Evolutionary conservation across 352 stramenopile species (phyloP), one percentile per base, ranked within the genome.

Genomic region (Phytopythium mirpurense): DNA sequence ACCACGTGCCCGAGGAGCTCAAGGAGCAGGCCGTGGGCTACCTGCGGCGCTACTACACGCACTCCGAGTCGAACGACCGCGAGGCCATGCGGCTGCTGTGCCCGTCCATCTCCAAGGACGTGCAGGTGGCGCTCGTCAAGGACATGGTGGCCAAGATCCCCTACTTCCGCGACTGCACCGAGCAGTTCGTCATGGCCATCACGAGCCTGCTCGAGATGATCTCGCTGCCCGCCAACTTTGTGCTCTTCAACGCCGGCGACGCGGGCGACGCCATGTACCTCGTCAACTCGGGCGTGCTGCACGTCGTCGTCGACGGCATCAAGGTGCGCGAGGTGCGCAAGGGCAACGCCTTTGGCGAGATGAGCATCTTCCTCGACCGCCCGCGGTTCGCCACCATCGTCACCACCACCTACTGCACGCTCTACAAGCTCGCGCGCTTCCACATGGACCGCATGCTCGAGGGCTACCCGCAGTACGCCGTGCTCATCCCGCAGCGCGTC

Each of bases 191-290:
- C 41, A 68, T 80, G 36, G 78, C 76, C 5, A 56, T 87, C 29
- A 86, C 78, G 0, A 86, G 74, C 52, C 32, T 87, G 24, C 67
- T 90, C 6, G 73, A 87, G 40, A 68, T 86, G 60, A 69, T 82
- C 18, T 86, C 76, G 14, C 55, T 90, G 8, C 76, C 78, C 7
- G 76, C 75, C 0, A 69, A 70, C 14, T 70, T 76, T 16, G 37
- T 75, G 3, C 45, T 90, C 3, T 90, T 86, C 46, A 59, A 69
- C 16, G 56, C 53, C 4, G 72, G 70, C 0, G 76, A 87, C 12
- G 44, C 55, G 63, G 76, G 78, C 14, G 74, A 90, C 60, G 67
- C 75, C 4, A 90, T 90, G 78, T 87, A 82, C 41, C 54, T 86
- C 4, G 77, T 90, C 0, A 82, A 86, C 42, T 79, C 76, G 0